Percentiles rank a stretch among this genome's conserved stretches.
Conservation (phyloP, 345 rosid genomes). For the Angophora floribunda region DNA sequence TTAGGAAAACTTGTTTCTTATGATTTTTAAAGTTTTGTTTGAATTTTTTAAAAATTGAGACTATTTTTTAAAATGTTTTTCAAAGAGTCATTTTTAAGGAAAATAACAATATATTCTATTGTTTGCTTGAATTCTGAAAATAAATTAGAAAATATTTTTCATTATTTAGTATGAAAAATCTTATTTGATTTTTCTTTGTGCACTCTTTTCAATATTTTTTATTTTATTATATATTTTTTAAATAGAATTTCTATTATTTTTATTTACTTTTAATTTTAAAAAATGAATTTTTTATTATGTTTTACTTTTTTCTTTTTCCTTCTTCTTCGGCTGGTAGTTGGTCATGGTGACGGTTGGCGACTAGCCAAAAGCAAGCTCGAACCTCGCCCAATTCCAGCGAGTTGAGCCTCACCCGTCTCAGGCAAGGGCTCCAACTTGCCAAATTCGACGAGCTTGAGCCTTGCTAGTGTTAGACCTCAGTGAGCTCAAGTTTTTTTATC, state of each 20-base stretch:
- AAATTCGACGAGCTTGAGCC: rapidly evolving
- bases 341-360: too few species aligned
- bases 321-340: background rate
- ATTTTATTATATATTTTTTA: too few species aligned
- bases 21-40: too few species aligned
- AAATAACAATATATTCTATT: background rate
- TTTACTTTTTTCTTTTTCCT: background rate
- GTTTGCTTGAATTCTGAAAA: rapidly evolving
- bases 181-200: rapidly evolving
- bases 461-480: background rate
- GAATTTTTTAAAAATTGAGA: background rate
- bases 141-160: too few species aligned
- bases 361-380: background rate
- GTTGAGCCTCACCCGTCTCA: background rate
- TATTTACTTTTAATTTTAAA: too few species aligned
- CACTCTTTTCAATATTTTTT: background rate
- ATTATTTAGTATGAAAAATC: too few species aligned
- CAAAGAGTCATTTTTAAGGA: background rate
- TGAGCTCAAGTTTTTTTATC: background rate
- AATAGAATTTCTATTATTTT: too few species aligned
- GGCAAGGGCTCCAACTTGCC: background rate
- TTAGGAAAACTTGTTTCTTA: background rate
- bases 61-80: too few species aligned
- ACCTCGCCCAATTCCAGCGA: rapidly evolving
- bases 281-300: too few species aligned